Evolutionary conservation across 75 land plant species (phyloP).

Genomic region (Pinus taeda): DNA sequence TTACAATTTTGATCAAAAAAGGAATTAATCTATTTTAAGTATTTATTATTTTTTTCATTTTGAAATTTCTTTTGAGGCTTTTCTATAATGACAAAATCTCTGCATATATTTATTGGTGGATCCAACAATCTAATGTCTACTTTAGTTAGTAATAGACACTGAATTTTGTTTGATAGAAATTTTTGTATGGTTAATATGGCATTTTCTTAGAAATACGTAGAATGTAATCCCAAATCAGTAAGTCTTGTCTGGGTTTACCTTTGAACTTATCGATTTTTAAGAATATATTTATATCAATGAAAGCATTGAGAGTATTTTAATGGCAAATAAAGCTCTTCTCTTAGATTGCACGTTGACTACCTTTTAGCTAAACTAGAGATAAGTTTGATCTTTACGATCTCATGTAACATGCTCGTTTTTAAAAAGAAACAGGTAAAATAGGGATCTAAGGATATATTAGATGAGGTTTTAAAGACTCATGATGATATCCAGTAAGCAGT

Average conservation of each 20-base stretch:
- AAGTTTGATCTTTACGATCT: not conserved
- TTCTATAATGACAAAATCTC: not conserved
- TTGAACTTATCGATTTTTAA: no score
- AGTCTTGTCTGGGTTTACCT: not conserved
- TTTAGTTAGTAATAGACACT: not conserved
- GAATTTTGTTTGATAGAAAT: not conserved
- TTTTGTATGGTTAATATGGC: not conserved
- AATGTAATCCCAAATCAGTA: conserved; percentile 31
- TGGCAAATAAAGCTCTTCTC: no score
- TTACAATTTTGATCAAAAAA: no score
- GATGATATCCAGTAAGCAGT: conserved; percentile 49
- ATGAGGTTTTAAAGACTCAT: conserved; percentile 58
- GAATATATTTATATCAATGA: not conserved
- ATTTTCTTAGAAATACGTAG: conserved; percentile 12
- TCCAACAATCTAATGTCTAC: not conserved
- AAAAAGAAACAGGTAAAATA: conserved; percentile 8
- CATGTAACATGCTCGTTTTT: not conserved
- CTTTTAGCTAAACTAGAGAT: not conserved
- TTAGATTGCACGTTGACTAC: not conserved
- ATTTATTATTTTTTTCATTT: not conserved
- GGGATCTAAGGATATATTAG: conserved; percentile 32
- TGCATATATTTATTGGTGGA: not conserved
- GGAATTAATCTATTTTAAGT: no score
- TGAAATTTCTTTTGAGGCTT: not conserved
- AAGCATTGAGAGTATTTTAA: not conserved